Evolutionary conservation across 345 rosid species (phyloP).

Genomic region (Conringia planisiliqua): DNA sequence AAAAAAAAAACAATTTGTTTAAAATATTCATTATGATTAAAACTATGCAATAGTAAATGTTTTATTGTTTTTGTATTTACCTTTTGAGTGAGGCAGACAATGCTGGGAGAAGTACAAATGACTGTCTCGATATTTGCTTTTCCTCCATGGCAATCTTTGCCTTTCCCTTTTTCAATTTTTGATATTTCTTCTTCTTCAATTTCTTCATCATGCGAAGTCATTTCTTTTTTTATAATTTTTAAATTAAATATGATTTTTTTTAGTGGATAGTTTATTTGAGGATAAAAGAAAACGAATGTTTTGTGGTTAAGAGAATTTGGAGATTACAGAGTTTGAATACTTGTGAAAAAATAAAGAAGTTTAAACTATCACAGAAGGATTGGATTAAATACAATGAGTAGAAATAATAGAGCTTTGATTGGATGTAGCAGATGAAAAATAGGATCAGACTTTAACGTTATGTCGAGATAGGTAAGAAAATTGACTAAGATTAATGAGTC

Average conservation of each 20-base stretch:
- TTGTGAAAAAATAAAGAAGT: background rate
- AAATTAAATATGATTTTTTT: background rate
- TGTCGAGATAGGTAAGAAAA: background rate
- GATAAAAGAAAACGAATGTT: background rate
- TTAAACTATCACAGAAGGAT: background rate
- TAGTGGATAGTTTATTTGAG: background rate
- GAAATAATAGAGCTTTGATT: background rate
- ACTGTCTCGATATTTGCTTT: background rate
- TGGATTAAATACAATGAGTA: background rate
- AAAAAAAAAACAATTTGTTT: background rate
- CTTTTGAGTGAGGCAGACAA: slow-evolving; percentile 31
- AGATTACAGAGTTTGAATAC: background rate
- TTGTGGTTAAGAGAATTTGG: background rate
- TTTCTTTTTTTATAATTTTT: background rate
- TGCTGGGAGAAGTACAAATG: slow-evolving; percentile 26
- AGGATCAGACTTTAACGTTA: background rate
- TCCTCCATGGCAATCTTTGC: slow-evolving; percentile 20
- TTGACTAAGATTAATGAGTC: background rate
- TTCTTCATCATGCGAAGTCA: slow-evolving; percentile 11
- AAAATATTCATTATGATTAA: background rate
- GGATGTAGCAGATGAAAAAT: slow-evolving; percentile 5
- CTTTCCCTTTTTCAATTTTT: slow-evolving; percentile 24
- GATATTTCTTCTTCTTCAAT: slow-evolving; percentile 31
- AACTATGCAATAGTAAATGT: background rate
- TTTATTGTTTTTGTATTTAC: background rate